A percentile compares a stretch with the other conserved stretches of the same genome.
Evolutionary conservation across 2,329 filamentous ascomycete species (phyloP).

Genomic region (Cyanodermella asteris): DNA sequence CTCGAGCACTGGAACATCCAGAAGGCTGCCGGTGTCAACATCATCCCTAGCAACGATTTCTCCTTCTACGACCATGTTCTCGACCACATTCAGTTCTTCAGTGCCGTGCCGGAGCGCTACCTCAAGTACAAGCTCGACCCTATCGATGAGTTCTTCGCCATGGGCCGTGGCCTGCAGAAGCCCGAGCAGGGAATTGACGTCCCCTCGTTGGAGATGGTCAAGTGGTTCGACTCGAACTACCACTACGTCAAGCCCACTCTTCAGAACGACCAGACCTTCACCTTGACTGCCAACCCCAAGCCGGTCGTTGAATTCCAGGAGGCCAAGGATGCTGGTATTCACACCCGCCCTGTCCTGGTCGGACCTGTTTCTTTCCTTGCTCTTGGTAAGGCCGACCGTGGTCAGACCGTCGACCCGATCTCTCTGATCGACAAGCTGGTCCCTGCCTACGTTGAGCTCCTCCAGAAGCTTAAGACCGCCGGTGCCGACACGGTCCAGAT

Average conservation of each 20-base stretch:
- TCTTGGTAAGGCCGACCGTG: conserved; percentile 95
- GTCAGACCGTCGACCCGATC: conserved; percentile 79
- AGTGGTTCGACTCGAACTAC: conserved; percentile 99
- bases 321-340: conserved; percentile 90
- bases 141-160: conserved; percentile 96
- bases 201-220: conserved; percentile 93
- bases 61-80: conserved; percentile 96
- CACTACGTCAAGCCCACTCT: conserved; percentile 99
- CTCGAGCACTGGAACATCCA: conserved; percentile 98
- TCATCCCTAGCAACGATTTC: conserved; percentile 99
- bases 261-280: conserved; percentile 92
- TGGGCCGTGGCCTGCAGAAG: conserved; percentile 97
- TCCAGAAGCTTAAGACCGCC: conserved; percentile 81
- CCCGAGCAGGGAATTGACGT: conserved; percentile 53
- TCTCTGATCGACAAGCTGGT: conserved; percentile 81
- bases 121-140: conserved; percentile 67
- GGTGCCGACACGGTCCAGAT: conserved; percentile 96
- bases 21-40: conserved; percentile 90
- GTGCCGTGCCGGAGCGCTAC: conserved; percentile 82
- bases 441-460: conserved; percentile 82
- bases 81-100: conserved; percentile 94
- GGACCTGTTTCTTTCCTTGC: conserved; percentile 94
- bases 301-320: conserved; percentile 85
- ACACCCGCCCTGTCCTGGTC: conserved; percentile 80
- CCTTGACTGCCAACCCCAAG: conserved; percentile 71